Evolutionary conservation across 306 rosid species (phyloP).

Genomic region (Boehmeria nivea): DNA sequence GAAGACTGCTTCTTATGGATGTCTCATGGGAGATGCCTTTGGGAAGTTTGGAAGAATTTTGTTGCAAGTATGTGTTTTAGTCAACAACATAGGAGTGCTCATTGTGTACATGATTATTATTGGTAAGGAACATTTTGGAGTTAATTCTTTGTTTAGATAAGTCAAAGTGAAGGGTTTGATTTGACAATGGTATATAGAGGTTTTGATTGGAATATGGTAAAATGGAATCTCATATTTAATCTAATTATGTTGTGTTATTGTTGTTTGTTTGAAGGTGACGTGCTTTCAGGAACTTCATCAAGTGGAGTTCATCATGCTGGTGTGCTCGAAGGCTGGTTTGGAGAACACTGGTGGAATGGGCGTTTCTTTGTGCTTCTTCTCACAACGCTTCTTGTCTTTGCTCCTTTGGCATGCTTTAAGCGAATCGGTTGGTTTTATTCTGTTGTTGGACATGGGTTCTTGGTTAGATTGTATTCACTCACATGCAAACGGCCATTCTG

Average conservation of each 20-base stretch:
- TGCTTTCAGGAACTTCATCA: conserved; percentile 83
- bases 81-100: conserved; percentile 67
- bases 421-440: conserved; percentile 55
- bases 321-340: conserved; percentile 89
- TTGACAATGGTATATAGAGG: too few relatives aligned
- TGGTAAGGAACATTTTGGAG: conserved; percentile 32
- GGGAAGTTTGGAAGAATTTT: conserved; percentile 65
- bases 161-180: too few relatives aligned
- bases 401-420: conserved; percentile 72
- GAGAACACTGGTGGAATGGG: conserved; percentile 78
- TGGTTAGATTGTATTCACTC: neutral
- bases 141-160: too few relatives aligned
- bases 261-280: conserved; percentile 60
- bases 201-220: too few relatives aligned
- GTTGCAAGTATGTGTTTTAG: conserved; percentile 47
- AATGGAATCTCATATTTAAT: conserved; percentile 8
- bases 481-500: neutral
- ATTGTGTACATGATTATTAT: conserved; percentile 83
- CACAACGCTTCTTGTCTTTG: conserved; percentile 51
- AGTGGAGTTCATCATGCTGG: conserved; percentile 68
- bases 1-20: conserved; percentile 58
- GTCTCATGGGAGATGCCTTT: conserved; percentile 63
- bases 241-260: conserved; percentile 20
- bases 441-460: neutral
- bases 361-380: conserved; percentile 51